Base-by-base conservation (phyloP, 192 early-diverging fungal species). In the Backusella liffmaniae region DNA sequence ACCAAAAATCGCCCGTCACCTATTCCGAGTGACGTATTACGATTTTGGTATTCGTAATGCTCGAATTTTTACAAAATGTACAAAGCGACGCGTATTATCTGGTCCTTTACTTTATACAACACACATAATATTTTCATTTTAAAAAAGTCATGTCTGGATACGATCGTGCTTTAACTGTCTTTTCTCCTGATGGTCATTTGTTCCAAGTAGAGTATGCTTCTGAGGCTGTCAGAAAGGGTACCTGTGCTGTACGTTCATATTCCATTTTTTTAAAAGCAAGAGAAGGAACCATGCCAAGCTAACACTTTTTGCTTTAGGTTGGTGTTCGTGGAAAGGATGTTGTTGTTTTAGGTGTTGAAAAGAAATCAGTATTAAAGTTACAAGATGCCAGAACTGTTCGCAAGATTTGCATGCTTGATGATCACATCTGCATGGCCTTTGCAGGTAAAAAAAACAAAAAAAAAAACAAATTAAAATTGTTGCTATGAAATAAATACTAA, bases 201-300 rank as follows among this genome's bases (percentile, higher is more conserved):
- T 99, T 99, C 86, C 98, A 99, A 91, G 98, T 99, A 80, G 97
- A 99, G 84, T 99, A 99, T 80, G 97, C 98, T 74, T 90, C 96
- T 72, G 98, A 98, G 80, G 97, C 98, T 35, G 97, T 99, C 66
- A 88, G 96, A 74, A 97, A 96, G 84, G 98, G 97, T 73, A 99
- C 95, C 41, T 97, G 96, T 83, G 96, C 94, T 69, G 96, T 98
- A 93, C 87, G 91, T 70, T 53, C 0, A 23, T 21, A 49, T 72
- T 12, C 12, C 37, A 39, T 39, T 32, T 44, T 42, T 53, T 4
- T 66, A 37, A 7, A 65, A n/a, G 29, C 37, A 8, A 30, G n/a
- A 70, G 65, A 35, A 35, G 36, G 9, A 10, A 10, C 37, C 37
- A 39, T 39, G 10, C 37, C 37, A 39, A 39, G 9, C 0, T 59